Evolutionary conservation across 805 yeast genomes (phyloP).

Genomic region (Lachancea meyersii): DNA sequence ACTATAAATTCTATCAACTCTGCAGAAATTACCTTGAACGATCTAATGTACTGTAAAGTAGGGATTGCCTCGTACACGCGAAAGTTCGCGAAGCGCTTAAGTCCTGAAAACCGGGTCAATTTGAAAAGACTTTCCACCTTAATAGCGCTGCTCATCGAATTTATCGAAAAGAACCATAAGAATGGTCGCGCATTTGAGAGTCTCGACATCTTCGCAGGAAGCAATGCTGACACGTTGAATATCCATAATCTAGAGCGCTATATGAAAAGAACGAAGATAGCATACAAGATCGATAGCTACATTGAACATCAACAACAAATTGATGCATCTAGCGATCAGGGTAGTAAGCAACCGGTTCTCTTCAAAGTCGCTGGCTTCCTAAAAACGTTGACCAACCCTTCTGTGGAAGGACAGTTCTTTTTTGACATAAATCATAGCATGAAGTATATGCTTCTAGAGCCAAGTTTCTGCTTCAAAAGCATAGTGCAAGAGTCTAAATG

Average conservation of each 20-base stretch:
- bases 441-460: conserved; percentile 73
- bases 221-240: conserved; percentile 66
- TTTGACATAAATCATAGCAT: conserved; percentile 41
- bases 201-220: conserved; percentile 47
- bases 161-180: conserved; percentile 35
- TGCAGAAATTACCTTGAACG: conserved; percentile 44
- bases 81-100: conserved; percentile 59
- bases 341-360: conserved; percentile 43
- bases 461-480: conserved; percentile 61
- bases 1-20: conserved; percentile 68
- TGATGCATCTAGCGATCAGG: conserved; percentile 3
- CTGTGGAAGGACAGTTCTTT: conserved; percentile 72
- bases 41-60: conserved; percentile 39
- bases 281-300: conserved; percentile 75
- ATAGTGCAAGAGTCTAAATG: conserved; percentile 60
- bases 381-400: conserved; percentile 61
- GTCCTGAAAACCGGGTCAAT: conserved; percentile 65
- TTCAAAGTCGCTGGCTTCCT: conserved; percentile 64
- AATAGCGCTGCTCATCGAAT: conserved; percentile 45
- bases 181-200: conserved; percentile 50
- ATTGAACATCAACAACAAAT: conserved; percentile 25
- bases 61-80: conserved; percentile 51
- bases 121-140: conserved; percentile 57
- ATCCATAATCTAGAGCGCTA: conserved; percentile 60
- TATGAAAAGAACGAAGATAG: conserved; percentile 63